These are phyloP conservation scores for Chlorella sp. DNA, from an alignment of 139 green algal genomes.

Conservation along the genomic window DNA sequence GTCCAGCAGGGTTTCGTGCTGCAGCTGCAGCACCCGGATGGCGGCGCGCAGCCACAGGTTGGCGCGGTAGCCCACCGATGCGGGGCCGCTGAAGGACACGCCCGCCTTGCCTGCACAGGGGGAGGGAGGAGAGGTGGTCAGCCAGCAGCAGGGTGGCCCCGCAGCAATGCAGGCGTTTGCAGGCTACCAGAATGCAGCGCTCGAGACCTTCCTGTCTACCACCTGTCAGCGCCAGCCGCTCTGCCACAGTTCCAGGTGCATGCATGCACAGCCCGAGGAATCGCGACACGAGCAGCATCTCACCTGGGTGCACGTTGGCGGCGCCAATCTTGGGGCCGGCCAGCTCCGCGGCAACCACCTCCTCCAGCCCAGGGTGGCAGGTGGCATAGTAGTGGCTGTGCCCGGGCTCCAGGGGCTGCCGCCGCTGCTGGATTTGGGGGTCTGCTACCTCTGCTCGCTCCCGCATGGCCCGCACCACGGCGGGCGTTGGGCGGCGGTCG, in stretches of 20 bases:
- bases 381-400: conserved; percentile 69
- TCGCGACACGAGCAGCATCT: background rate
- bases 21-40: conserved; percentile 74
- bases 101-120: conserved; percentile 48
- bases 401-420: background rate
- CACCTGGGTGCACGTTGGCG: conserved; percentile 27
- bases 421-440: conserved; percentile 8
- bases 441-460: background rate
- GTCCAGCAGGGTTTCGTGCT: conserved; percentile 65
- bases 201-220: no score
- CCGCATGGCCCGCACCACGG: background rate
- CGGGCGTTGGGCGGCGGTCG: background rate
- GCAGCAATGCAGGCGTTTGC: background rate
- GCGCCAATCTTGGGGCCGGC: conserved; percentile 48
- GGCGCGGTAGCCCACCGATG: conserved; percentile 63
- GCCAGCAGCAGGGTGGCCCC: background rate
- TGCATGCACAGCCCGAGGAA: background rate
- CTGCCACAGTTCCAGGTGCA: background rate
- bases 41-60: conserved; percentile 78
- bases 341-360: conserved; percentile 76
- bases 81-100: conserved; percentile 57
- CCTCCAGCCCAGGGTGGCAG: conserved; percentile 85
- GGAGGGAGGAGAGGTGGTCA: background rate
- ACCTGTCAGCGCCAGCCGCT: no score
- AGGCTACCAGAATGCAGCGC: no score